phyloP scores from a whole-genome alignment of 176 grass and related monocot species.

The Oryza meridionalis region DNA sequence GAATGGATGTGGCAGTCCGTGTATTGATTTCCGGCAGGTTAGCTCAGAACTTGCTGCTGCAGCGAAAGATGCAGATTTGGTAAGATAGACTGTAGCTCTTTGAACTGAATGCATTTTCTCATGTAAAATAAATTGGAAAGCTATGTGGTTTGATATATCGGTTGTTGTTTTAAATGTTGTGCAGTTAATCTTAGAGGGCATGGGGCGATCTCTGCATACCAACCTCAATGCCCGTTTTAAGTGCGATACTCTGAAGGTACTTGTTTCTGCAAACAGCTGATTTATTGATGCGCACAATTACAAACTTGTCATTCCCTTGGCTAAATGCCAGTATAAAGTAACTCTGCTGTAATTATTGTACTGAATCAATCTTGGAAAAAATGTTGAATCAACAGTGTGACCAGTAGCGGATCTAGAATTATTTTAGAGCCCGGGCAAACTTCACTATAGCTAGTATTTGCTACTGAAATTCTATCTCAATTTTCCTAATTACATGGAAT shows the following conservation, averaged over 20 bases:
- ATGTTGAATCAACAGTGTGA: background rate
- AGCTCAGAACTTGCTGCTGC: conserved; percentile 90
- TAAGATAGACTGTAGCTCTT: conserved; percentile 37
- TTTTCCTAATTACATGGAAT: no score
- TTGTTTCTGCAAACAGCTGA: conserved; percentile 20
- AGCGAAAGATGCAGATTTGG: conserved; percentile 92
- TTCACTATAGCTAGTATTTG: no score
- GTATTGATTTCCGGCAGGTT: conserved; percentile 95
- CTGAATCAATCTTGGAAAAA: background rate
- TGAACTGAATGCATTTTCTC: conserved; percentile 21
- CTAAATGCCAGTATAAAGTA: background rate
- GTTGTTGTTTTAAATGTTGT: conserved; percentile 27
- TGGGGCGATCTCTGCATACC: conserved; percentile 89
- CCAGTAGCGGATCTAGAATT: no score
- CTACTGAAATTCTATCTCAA: no score
- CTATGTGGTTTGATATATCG: conserved; percentile 31
- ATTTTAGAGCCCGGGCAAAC: no score
- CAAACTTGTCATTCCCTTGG: background rate
- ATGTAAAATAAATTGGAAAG: conserved; percentile 14
- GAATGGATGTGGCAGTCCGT: conserved; percentile 89
- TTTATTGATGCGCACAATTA: background rate
- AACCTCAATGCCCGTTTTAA: conserved; percentile 89
- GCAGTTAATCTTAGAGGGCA: conserved; percentile 93
- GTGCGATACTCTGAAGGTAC: conserved; percentile 93
- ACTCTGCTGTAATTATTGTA: background rate